These are phyloP conservation scores for Magnaporthiopsis poae DNA, from an alignment of 2,329 filamentous ascomycete species.

Conservation along the genomic window DNA sequence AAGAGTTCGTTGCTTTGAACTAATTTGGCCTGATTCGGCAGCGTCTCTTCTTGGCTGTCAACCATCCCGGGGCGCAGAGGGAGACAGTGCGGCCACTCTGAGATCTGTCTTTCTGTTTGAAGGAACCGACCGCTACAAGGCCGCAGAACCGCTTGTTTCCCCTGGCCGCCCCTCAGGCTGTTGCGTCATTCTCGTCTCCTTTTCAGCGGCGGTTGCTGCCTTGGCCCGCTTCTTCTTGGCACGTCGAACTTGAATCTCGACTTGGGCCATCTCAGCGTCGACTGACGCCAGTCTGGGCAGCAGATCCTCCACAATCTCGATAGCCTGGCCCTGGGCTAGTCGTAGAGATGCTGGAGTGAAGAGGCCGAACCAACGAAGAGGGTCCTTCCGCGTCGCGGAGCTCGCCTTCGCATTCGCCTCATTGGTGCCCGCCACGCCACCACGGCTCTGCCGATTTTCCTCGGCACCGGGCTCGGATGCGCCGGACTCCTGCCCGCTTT, in stretches of 20 bases:
- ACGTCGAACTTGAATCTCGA: slow-evolving; percentile 61
- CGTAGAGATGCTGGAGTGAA: slow-evolving; percentile 43
- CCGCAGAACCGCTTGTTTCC: background rate
- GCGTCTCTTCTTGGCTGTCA: background rate
- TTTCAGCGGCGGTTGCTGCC: slow-evolving; percentile 18
- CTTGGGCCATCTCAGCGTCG: slow-evolving; percentile 48
- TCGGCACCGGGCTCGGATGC: background rate
- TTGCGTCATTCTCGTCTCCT: background rate
- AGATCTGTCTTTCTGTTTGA: background rate
- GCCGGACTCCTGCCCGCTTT: background rate
- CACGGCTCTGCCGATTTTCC: background rate
- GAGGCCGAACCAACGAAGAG: slow-evolving; percentile 49
- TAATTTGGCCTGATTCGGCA: background rate
- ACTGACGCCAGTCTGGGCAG: slow-evolving; percentile 49
- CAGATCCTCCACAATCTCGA: slow-evolving; percentile 44
- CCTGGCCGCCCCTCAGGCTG: background rate
- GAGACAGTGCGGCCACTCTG: background rate
- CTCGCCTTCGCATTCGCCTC: slow-evolving; percentile 9
- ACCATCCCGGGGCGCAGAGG: background rate
- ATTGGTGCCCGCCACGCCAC: slow-evolving; percentile 8
- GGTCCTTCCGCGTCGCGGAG: slow-evolving; percentile 30
- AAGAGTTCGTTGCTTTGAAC: background rate
- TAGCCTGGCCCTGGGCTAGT: slow-evolving; percentile 49
- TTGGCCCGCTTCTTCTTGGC: slow-evolving; percentile 46
- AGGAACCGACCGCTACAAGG: background rate